phyloP scores from a whole-genome alignment of 345 rosid species.

The Hibiscus syriacus region DNA sequence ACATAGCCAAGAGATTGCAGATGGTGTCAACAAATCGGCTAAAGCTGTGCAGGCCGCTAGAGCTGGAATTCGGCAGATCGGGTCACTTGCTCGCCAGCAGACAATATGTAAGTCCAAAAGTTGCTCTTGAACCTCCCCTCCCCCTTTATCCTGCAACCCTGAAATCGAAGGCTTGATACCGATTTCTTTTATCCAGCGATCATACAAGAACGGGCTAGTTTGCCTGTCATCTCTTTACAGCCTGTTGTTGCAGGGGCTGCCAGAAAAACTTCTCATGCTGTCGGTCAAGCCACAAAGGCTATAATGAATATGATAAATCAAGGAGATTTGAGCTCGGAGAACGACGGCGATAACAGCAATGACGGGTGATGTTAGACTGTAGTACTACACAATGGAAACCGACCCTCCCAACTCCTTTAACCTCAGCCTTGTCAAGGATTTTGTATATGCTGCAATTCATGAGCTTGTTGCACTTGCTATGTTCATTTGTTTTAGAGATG shows the following conservation, averaged over 20 bases:
- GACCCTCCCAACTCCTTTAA: neutral
- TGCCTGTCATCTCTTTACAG: conserved; percentile 69
- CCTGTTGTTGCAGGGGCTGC: conserved; percentile 82
- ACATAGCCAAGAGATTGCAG: conserved; percentile 78
- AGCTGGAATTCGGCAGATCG: conserved; percentile 71
- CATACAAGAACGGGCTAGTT: conserved; percentile 83
- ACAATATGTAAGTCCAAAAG: conserved; percentile 54
- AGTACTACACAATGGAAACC: neutral
- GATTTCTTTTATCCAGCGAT: conserved; percentile 47
- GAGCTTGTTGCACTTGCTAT: neutral
- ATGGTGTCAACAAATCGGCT: conserved; percentile 87
- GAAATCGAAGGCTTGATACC: neutral
- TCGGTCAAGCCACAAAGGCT: conserved; percentile 70
- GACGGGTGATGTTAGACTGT: conserved; percentile 12
- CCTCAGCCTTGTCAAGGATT: neutral
- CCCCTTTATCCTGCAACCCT: neutral
- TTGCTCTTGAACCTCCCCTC: neutral
- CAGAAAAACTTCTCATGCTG: conserved; percentile 67
- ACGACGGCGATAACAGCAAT: conserved; percentile 23
- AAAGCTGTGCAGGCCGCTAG: conserved; percentile 86
- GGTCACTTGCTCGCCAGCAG: conserved; percentile 70
- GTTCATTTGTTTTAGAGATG: neutral
- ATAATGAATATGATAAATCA: conserved; percentile 56
- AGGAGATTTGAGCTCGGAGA: conserved; percentile 33
- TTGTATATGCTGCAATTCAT: neutral